These are phyloP conservation scores for Colletotrichum kahawae DNA, from an alignment of 2,329 filamentous ascomycete genomes.

Conservation along the genomic window DNA sequence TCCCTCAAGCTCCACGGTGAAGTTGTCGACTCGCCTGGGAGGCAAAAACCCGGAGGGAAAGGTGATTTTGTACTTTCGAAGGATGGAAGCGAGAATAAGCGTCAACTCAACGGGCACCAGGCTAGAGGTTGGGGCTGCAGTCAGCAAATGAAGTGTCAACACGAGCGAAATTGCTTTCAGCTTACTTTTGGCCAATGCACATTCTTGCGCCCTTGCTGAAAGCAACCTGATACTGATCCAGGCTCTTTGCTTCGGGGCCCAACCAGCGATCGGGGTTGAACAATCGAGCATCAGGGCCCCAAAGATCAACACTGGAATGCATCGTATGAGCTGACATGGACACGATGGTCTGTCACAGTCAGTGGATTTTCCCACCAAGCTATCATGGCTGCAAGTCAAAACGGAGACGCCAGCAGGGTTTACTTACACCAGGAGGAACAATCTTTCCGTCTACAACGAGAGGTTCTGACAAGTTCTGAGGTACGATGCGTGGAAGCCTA, in stretches of 20 bases:
- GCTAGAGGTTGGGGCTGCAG: background rate
- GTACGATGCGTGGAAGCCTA: background rate
- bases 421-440: background rate
- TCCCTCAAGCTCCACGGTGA: background rate
- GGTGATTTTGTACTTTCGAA: background rate
- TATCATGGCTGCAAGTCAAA: too few species aligned
- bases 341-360: background rate
- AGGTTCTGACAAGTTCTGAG: background rate
- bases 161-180: accelerated
- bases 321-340: background rate
- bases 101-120: background rate
- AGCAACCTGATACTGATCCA: background rate
- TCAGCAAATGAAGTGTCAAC: background rate
- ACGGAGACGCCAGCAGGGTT: background rate
- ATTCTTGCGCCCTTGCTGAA: background rate
- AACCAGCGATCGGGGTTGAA: background rate
- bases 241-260: background rate
- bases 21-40: background rate
- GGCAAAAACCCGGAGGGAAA: background rate
- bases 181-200: background rate
- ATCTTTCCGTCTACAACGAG: background rate
- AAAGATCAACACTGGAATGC: background rate
- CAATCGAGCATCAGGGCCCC: background rate
- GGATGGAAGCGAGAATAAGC: background rate
- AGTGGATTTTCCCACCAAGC: background rate